Evolutionary conservation across 1,284 basidiomycete genomes (phyloP).

Genomic region (Erythrobasidium hasegawianum): DNA sequence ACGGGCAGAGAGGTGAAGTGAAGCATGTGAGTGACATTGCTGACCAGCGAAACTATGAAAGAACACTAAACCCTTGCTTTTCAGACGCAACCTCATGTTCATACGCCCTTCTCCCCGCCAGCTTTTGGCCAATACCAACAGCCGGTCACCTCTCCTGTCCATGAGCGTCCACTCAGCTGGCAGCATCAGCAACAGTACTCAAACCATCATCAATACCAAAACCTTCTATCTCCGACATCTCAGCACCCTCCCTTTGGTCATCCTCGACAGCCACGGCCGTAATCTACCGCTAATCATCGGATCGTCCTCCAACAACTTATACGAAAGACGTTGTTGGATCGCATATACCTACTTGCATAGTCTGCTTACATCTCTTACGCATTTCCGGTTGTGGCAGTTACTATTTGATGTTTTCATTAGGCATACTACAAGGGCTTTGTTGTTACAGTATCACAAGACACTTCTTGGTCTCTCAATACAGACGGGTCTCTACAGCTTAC

Average conservation of each 20-base stretch:
- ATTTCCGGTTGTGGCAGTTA: too few relatives aligned
- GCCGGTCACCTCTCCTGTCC: not conserved
- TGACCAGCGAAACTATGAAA: too few relatives aligned
- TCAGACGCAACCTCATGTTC: slow-evolving; percentile 26
- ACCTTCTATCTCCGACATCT: slow-evolving; percentile 2
- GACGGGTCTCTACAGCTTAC: too few relatives aligned
- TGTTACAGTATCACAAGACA: not conserved
- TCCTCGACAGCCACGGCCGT: slow-evolving; percentile 2
- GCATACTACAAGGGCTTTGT: not conserved
- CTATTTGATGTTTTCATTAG: too few relatives aligned
- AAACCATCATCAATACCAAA: slow-evolving; percentile 7
- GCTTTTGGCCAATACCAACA: not conserved
- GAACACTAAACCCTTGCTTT: not conserved
- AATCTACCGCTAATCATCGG: too few relatives aligned
- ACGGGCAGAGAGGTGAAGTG: slow-evolving; percentile 21
- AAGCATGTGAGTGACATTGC: slow-evolving; percentile 13
- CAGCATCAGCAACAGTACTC: slow-evolving; percentile 11
- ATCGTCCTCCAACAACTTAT: too few relatives aligned
- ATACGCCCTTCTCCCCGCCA: slow-evolving; percentile 25
- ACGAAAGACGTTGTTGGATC: too few relatives aligned
- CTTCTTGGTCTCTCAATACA: too few relatives aligned
- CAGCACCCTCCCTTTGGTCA: slow-evolving; percentile 6
- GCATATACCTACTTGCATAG: too few relatives aligned
- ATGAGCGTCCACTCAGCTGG: slow-evolving; percentile 26
- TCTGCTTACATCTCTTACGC: too few relatives aligned